Evolutionary conservation across 1,284 basidiomycete species (phyloP), one percentile per base, ranked within the genome.

Genomic region (Athelia sp.): DNA sequence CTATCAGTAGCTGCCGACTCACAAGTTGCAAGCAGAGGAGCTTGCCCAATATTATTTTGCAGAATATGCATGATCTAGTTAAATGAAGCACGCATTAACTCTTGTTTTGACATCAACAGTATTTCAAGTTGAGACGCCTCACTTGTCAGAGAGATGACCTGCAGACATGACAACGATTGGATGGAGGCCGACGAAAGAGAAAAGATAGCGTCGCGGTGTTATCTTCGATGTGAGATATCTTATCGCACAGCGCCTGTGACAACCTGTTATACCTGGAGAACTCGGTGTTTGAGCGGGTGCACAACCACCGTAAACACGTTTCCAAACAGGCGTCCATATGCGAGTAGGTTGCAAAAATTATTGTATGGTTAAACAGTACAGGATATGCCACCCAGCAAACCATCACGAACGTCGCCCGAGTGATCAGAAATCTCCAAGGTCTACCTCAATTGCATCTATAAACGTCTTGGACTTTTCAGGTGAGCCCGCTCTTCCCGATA

Each of bases 381-480:
- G 34, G 38, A 47, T 47, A 52, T 23, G 50, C 46, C 40, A 52
- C 48, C 44, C 43, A 46, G 3, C 47, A 22, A 43, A 17, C 38
- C 31, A 53, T 15, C 47, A 50, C 35, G 49, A 54, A 36, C 13
- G 22, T 26, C 24, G 56, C n/a, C n/a, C n/a, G n/a, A n/a, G n/a
- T n/a, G n/a, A n/a, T 64, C 70, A 90, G 65, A 90, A 90, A 65
- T 90, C 87, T 42, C 87, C 87, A 32, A 90, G 70, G 62, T 90
- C 87, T 52, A 90, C 75, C 55, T 90, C 87, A 56, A 90, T 76
- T 21, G 74, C 74, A 49, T 85, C 79, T 55, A 87, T 74, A 47
- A 84, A 74, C 44, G 75, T 73, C 61, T 76, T 76, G 46, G 61
- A 60, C 18, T 61, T 66, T 47, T 62, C 66, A 15, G 58, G 61